Evolutionary conservation across 1,284 basidiomycete species (phyloP).

Genomic region (Sporisorium scitamineum): DNA sequence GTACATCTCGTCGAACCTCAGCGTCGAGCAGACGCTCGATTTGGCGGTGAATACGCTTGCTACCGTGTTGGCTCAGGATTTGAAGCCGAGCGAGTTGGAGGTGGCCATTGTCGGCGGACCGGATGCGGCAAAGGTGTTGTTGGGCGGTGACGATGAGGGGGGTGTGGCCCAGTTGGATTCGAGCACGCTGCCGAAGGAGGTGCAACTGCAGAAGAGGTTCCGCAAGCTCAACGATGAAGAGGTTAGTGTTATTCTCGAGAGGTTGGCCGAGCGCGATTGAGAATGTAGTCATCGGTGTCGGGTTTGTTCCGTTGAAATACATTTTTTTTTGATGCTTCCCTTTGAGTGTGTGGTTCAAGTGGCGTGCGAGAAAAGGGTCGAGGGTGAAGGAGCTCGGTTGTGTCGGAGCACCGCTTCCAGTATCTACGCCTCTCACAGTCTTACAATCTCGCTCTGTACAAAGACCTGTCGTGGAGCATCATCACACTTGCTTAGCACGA

Average conservation of each 20-base stretch:
- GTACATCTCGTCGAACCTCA: conserved; percentile 45
- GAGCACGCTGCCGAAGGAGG: conserved; percentile 37
- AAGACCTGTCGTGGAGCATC: too few species aligned
- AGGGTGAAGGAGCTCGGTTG: too few species aligned
- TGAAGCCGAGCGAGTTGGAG: conserved; percentile 78
- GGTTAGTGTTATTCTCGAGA: conserved; percentile 62
- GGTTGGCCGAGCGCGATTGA: conserved; percentile 65
- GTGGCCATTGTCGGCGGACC: conserved; percentile 71
- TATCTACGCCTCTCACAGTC: too few species aligned
- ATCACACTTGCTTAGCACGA: too few species aligned
- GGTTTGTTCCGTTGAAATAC: not conserved
- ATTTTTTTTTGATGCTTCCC: too few species aligned
- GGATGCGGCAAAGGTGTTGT: conserved; percentile 23
- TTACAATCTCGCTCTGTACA: too few species aligned
- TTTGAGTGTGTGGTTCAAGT: not conserved
- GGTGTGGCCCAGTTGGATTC: conserved; percentile 22
- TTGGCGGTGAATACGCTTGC: conserved; percentile 95
- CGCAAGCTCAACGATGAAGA: conserved; percentile 61
- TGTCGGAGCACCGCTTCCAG: too few species aligned
- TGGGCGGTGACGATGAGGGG: conserved; percentile 14
- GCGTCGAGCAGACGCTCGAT: conserved; percentile 72
- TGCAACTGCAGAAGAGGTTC: conserved; percentile 58
- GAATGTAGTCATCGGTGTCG: not conserved
- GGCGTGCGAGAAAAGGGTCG: not conserved
- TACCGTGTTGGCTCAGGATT: conserved; percentile 92